Evolutionary conservation across 2,329 filamentous ascomycete genomes (phyloP), one percentile per base, ranked within the genome.

Genomic region (Massarina eburnea): DNA sequence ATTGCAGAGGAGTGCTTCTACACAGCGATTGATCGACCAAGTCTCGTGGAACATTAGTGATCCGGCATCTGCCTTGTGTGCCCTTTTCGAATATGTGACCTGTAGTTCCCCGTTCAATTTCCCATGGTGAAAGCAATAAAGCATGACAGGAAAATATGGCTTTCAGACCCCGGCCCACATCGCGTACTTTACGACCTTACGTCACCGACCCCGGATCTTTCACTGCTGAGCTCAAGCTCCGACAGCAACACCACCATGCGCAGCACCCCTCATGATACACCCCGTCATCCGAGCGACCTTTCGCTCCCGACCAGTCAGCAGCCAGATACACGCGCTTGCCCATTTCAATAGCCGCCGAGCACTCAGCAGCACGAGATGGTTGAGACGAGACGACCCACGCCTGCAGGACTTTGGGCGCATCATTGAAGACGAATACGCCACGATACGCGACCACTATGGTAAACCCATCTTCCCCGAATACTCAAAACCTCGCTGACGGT

Each of bases 371-470:
- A 54, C 55, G 20, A 43, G 41, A 52, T 55, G 45, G 52, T 54
- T 50, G 39, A 57, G 49, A n/a, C n/a, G n/a, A 43, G 61, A 72
- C 43, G 78, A 81, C 53, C 76, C 77, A 15, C 77, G 76, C 40
- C 63, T 81, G 27, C 72, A 74, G 43, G 71, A 77, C 39, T 60
- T 81, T 33, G 81, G 79, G 19, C 74, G 73, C 39, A 59, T 65
- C 37, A 82, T 85, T 53, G 71, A 77, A 53, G 80, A 86, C 64
- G 79, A 86, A 55, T 87, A 81, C 65, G 82, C 83, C 5, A 71
- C 73, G 6, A 71, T 87, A 39, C 74, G 79, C 38, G 73, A 80
- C 12, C 69, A 75, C 45, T 88, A 88, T 64, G 70, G 81, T 81
- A 62, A 19, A 0, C 6, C 15, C 15, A 33, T 45, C 4, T n/a